A percentile compares a stretch with the other conserved stretches of the same genome.
These are phyloP conservation scores for Lachnum nothofagi DNA, from an alignment of 2,329 filamentous ascomycete species.

Conservation along the genomic window DNA sequence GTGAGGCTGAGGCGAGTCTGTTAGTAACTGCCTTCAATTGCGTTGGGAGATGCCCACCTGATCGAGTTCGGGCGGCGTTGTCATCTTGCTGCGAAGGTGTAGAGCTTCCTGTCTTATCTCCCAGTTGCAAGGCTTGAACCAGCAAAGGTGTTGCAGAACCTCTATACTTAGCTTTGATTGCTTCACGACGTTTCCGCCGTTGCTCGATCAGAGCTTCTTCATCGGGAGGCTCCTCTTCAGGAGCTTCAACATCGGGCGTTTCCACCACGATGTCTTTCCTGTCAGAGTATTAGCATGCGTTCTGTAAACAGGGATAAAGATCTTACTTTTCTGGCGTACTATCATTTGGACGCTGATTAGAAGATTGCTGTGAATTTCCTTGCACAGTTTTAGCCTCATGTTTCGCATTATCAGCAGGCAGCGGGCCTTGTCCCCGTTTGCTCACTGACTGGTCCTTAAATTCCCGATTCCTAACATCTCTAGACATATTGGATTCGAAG, in stretches of 20 bases:
- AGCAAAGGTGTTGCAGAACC: slow-evolving; percentile 65
- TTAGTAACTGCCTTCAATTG: slow-evolving; percentile 12
- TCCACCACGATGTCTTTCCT: slow-evolving; percentile 26
- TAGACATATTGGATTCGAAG: slow-evolving; percentile 28
- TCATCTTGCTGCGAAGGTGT: slow-evolving; percentile 27
- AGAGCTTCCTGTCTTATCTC: slow-evolving; percentile 31
- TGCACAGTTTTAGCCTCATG: slow-evolving; percentile 64
- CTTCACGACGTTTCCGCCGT: slow-evolving; percentile 76
- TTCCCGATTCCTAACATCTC: slow-evolving; percentile 44
- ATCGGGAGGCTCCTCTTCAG: slow-evolving; percentile 60
- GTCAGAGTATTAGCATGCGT: slow-evolving; percentile 16
- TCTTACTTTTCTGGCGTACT: slow-evolving; percentile 38
- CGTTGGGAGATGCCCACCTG: slow-evolving; percentile 33
- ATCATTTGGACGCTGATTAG: slow-evolving; percentile 35
- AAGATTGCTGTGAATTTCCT: slow-evolving; percentile 51
- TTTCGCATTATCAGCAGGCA: slow-evolving; percentile 54
- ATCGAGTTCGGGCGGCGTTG: slow-evolving; percentile 24
- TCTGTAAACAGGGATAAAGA: background rate
- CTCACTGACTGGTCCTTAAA: slow-evolving; percentile 56
- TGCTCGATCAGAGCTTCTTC: slow-evolving; percentile 81
- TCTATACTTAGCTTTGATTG: slow-evolving; percentile 77
- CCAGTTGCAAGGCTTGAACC: slow-evolving; percentile 51
- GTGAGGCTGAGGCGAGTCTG: slow-evolving; percentile 20
- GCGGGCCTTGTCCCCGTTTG: slow-evolving; percentile 57
- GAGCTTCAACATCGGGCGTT: slow-evolving; percentile 37